A percentile compares a stretch with the other conserved stretches of the same genome.
Evolutionary conservation across 345 rosid species (phyloP).

Genomic region (Brassica napus): DNA sequence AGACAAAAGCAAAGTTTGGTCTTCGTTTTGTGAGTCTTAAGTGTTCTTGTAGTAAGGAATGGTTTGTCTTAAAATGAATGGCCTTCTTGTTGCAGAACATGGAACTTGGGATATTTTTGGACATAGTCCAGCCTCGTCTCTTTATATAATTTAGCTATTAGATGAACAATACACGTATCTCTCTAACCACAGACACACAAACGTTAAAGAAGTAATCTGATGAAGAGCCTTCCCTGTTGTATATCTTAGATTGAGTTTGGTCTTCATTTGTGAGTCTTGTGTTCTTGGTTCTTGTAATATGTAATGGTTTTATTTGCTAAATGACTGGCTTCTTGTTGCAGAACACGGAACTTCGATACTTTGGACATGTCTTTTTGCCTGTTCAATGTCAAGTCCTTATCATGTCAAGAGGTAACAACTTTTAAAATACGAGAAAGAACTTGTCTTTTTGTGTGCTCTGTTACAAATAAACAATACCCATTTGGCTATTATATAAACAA

Average conservation of each 20-base stretch:
- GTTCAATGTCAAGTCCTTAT: not conserved
- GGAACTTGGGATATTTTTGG: too few relatives aligned
- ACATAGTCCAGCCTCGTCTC: too few relatives aligned
- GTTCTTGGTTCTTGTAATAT: not conserved
- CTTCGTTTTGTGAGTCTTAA: not conserved
- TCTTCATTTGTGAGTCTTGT: too few relatives aligned
- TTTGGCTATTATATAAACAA: too few relatives aligned
- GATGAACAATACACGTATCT: not conserved
- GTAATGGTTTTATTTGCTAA: not conserved
- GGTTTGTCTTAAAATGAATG: too few relatives aligned
- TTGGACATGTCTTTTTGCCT: not conserved
- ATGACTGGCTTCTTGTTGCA: not conserved
- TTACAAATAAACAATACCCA: too few relatives aligned
- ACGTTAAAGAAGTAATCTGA: not conserved
- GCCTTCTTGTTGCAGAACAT: too few relatives aligned
- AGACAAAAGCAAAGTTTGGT: not conserved
- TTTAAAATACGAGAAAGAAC: not conserved
- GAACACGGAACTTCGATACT: not conserved
- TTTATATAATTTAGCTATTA: not conserved
- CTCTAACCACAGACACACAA: not conserved
- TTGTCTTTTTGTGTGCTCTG: not conserved
- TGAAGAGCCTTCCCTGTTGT: too few relatives aligned
- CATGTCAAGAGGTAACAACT: constrained; percentile 2
- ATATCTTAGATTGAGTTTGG: too few relatives aligned
- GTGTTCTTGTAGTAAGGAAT: not conserved